phyloP scores from a whole-genome alignment of 2,329 filamentous ascomycete species.

The Alternaria tenuissima region DNA sequence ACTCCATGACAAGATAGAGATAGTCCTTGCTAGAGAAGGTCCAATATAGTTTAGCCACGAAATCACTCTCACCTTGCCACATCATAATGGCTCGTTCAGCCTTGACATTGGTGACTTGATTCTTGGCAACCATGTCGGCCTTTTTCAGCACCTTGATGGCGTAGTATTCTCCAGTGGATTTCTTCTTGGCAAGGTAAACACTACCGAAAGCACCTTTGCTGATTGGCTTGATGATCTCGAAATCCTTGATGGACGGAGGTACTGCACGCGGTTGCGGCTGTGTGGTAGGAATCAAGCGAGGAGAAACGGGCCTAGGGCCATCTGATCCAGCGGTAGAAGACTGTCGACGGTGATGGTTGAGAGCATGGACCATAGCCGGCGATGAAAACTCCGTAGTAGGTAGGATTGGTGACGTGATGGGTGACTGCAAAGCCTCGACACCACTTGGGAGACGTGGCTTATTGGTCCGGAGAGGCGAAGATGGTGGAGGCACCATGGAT shows the following conservation, averaged over 20 bases:
- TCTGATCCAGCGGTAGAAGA: constrained; percentile 87
- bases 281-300: constrained; percentile 77
- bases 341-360: constrained; percentile 82
- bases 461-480: constrained; percentile 83
- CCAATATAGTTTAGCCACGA: constrained; percentile 99
- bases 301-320: constrained; percentile 75
- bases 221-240: constrained; percentile 99
- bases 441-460: constrained; percentile 76
- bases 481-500: constrained; percentile 70
- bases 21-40: constrained; percentile 99
- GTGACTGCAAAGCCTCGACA: constrained; percentile 76
- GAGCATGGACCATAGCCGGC: constrained; percentile 65
- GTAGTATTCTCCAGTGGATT: constrained; percentile 97
- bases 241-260: constrained; percentile 97
- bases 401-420: constrained; percentile 88
- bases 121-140: constrained; percentile 99
- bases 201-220: constrained; percentile 98
- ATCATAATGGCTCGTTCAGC: constrained; percentile 99
- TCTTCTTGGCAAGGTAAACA: constrained; percentile 98
- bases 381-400: constrained; percentile 83
- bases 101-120: constrained; percentile 98
- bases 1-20: constrained; percentile 98
- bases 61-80: constrained; percentile 99
- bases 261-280: constrained; percentile 87
- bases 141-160: constrained; percentile 99